Evolutionary conservation across 345 rosid genomes (phyloP), one percentile per base, ranked within the genome.

Genomic region (Linum tenue): DNA sequence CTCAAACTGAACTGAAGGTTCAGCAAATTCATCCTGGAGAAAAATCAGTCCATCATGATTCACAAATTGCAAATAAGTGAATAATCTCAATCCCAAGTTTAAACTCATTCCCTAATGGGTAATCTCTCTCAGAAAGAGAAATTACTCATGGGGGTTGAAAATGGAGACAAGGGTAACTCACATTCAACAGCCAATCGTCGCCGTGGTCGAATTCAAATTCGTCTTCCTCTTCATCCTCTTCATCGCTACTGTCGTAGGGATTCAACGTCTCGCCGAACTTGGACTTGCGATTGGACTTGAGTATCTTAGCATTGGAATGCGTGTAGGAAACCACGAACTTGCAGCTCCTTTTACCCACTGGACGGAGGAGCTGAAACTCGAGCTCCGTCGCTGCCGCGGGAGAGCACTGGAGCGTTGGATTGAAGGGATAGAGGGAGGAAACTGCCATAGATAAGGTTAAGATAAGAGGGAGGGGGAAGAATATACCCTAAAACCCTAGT

Each of bases 21-120:
- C 90, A 11, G 96, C 94, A 70, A 86, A 86, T 62, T 85, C 91
- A 67, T 88, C 90, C 99, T 94, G 85, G 15, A 39, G 16, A 61
- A 38, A 38, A 17, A 57, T 16, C 60, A 57, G 37, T 36, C 7
- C 10, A 17, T 57, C 2, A 22, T 22, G 31, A 8, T 8, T 57
- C 60, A 57, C 35, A 22, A 22, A 22, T 22, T 0, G 31, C 31
- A 22, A 22, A 22, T 22, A 22, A 22, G 31, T 22, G 31, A 22
- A 22, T 22, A 22, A 22, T 22, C 31, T 22, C 31, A 22, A 22
- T 22, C 31, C 31, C 31, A 22, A 22, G 31, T 22, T 22, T 22
- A 22, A 22, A 22, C 31, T 22, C 31, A 22, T 22, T 22, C 31
- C 31, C 31, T 1, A 22, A 22, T 22, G 31, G 31, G 31, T 22